Conservation (phyloP, 805 yeast species). For the Scheffersomyces ergatensis region DNA sequence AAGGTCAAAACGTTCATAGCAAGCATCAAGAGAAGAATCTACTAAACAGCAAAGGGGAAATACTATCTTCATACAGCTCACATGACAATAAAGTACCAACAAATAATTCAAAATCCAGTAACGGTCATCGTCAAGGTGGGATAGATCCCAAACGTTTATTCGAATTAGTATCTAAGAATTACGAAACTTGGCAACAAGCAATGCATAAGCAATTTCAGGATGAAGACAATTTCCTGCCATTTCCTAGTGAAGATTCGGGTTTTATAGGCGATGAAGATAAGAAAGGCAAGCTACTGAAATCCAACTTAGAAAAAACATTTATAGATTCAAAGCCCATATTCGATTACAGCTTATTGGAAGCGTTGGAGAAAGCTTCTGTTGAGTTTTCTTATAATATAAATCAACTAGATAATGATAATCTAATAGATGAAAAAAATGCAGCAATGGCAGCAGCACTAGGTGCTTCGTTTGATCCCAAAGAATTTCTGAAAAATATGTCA, state of each 20-base stretch:
- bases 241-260: constrained; percentile 18
- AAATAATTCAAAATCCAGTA: too few relatives aligned
- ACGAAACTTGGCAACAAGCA: constrained; percentile 37
- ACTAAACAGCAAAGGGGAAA: too few relatives aligned
- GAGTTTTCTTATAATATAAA: constrained; percentile 9
- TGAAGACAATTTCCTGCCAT: constrained; percentile 26
- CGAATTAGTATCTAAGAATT: constrained; percentile 33
- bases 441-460: neutral
- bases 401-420: neutral
- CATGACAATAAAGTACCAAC: too few relatives aligned
- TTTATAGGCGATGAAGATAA: neutral
- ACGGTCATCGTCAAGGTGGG: neutral
- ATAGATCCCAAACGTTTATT: constrained; percentile 26
- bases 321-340: constrained; percentile 16
- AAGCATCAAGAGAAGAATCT: too few relatives aligned
- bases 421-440: neutral
- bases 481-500: neutral
- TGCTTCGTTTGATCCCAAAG: neutral
- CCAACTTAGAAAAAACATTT: constrained; percentile 1
- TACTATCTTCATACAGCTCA: too few relatives aligned
- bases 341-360: constrained; percentile 27
- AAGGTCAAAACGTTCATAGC: neutral
- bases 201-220: constrained; percentile 23
- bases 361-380: constrained; percentile 24
- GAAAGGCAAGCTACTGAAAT: neutral